Evolutionary conservation across 345 rosid species (phyloP).

Genomic region (Populus alba): DNA sequence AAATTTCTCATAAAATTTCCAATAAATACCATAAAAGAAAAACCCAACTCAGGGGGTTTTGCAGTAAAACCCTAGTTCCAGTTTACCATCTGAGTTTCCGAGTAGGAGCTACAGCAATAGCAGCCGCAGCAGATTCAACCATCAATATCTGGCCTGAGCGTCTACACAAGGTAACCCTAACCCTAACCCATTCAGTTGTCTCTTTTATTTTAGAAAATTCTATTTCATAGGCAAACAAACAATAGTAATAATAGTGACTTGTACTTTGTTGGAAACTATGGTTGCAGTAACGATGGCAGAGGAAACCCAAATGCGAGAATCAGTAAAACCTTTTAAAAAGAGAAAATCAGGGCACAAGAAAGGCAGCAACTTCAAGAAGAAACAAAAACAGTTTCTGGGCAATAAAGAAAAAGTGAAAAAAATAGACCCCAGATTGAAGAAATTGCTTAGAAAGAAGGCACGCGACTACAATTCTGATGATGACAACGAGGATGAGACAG

Average conservation of each 20-base stretch:
- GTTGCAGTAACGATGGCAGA: constrained; percentile 35
- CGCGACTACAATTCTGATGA: constrained; percentile 84
- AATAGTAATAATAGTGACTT: too few relatives aligned
- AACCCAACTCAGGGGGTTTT: too few relatives aligned
- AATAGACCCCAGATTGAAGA: constrained; percentile 49
- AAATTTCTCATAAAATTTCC: too few relatives aligned
- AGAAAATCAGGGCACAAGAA: constrained; percentile 54
- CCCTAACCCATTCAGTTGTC: too few relatives aligned
- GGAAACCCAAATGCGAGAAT: constrained; percentile 29
- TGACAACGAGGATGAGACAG: constrained; percentile 38
- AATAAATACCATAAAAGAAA: too few relatives aligned
- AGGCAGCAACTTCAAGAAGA: constrained; percentile 44
- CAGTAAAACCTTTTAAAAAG: constrained; percentile 35
- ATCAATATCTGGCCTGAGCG: too few relatives aligned
- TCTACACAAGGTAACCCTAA: too few relatives aligned
- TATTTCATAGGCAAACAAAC: too few relatives aligned
- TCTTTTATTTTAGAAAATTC: too few relatives aligned
- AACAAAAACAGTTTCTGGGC: constrained; percentile 33
- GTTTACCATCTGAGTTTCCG: neutral
- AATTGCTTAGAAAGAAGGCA: constrained; percentile 65
- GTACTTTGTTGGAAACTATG: too few relatives aligned
- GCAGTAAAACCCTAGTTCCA: neutral
- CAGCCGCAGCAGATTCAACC: too few relatives aligned
- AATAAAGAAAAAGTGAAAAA: constrained; percentile 44
- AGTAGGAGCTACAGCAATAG: too few relatives aligned